Conservation (phyloP, 2,329 filamentous ascomycete species). For the Venturia carpophila region DNA sequence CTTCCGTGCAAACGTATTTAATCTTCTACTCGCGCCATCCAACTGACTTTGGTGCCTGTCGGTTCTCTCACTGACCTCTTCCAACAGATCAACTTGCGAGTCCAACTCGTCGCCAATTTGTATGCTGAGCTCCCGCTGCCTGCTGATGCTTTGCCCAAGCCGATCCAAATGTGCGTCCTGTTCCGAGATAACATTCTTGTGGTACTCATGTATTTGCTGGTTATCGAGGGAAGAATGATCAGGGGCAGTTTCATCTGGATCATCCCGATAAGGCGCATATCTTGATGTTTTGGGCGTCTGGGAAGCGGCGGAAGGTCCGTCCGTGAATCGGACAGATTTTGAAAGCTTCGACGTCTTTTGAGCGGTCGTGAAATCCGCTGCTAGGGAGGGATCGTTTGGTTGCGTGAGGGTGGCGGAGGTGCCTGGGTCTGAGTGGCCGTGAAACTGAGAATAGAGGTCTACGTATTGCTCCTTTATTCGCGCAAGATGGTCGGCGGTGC, state of each 20-base stretch:
- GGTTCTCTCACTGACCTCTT: slow-evolving; percentile 76
- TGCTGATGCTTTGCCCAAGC: slow-evolving; percentile 74
- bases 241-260: slow-evolving; percentile 44
- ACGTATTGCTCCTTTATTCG: slow-evolving; percentile 65
- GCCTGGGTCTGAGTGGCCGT: slow-evolving; percentile 47
- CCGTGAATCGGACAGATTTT: slow-evolving; percentile 83
- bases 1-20: slow-evolving; percentile 64
- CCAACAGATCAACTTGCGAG: slow-evolving; percentile 77
- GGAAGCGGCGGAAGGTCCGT: slow-evolving; percentile 44
- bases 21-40: slow-evolving; percentile 61
- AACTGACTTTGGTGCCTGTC: slow-evolving; percentile 73
- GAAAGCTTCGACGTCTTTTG: slow-evolving; percentile 30
- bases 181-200: slow-evolving; percentile 70
- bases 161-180: slow-evolving; percentile 91
- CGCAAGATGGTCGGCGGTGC: slow-evolving; percentile 52
- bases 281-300: slow-evolving; percentile 32
- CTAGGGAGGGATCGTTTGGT: slow-evolving; percentile 37
- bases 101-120: slow-evolving; percentile 96
- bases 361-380: slow-evolving; percentile 30
- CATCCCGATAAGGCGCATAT: slow-evolving; percentile 61
- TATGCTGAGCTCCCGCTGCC: slow-evolving; percentile 87
- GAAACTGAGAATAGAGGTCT: slow-evolving; percentile 74
- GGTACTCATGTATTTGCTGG: slow-evolving; percentile 78
- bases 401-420: slow-evolving; percentile 33
- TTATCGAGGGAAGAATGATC: slow-evolving; percentile 60